Percentiles rank a stretch among this genome's conserved stretches.
phyloP scores from a whole-genome alignment of 2,329 filamentous ascomycete genomes.

The Pleoardoris graminearum region DNA sequence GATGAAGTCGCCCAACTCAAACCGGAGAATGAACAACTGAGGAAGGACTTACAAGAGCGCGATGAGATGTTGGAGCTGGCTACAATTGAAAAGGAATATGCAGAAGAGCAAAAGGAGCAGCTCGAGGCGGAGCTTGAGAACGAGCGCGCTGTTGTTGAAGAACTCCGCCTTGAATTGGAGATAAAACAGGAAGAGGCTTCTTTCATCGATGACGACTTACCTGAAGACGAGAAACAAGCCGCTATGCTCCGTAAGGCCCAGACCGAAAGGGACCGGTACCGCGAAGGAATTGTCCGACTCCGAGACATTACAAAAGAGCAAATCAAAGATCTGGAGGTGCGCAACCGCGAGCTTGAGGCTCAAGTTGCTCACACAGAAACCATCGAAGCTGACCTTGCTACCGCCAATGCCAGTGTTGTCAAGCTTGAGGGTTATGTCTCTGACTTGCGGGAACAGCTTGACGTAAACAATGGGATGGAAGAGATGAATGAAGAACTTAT shows the following conservation, averaged over 20 bases:
- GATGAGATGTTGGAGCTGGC: conserved; percentile 85
- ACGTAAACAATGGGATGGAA: conserved; percentile 84
- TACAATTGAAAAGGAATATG: conserved; percentile 91
- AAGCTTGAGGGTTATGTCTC: conserved; percentile 76
- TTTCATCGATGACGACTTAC: conserved; percentile 82
- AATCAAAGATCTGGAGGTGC: conserved; percentile 71
- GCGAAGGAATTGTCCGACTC: conserved; percentile 80
- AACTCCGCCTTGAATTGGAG: conserved; percentile 85
- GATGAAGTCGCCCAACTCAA: conserved; percentile 72
- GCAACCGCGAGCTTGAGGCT: conserved; percentile 47
- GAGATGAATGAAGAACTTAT: conserved; percentile 93
- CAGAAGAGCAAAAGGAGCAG: conserved; percentile 86
- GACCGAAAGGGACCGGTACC: conserved; percentile 81
- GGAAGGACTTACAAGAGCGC: conserved; percentile 77
- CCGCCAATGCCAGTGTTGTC: conserved; percentile 29
- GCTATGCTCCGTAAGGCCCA: conserved; percentile 92
- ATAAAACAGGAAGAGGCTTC: conserved; percentile 84
- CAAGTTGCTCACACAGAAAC: conserved; percentile 38
- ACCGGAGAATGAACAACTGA: conserved; percentile 54
- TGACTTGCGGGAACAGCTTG: conserved; percentile 86
- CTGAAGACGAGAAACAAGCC: conserved; percentile 81
- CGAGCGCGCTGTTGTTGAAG: conserved; percentile 76
- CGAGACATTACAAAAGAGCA: conserved; percentile 86
- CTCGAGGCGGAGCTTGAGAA: conserved; percentile 76
- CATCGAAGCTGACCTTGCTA: conserved; percentile 45